A percentile compares a stretch with the other conserved stretches of the same genome.
Conservation (phyloP, 2,329 filamentous ascomycete species). For the Grosmannia huntii region DNA sequence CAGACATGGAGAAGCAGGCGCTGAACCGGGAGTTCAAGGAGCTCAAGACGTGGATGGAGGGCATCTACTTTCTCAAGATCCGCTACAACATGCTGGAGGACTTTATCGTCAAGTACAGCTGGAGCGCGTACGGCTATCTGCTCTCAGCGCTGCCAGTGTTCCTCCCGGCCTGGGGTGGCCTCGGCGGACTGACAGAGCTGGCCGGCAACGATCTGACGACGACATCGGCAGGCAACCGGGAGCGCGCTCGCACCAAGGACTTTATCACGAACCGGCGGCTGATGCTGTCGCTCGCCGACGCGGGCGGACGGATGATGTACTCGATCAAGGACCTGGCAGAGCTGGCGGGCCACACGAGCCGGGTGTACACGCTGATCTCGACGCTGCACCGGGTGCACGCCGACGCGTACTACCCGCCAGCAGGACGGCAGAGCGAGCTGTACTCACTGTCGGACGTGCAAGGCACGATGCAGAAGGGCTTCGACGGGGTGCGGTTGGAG, state of each 20-base stretch:
- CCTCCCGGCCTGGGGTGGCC: conserved; percentile 82
- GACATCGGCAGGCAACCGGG: conserved; percentile 37
- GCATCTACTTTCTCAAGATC: conserved; percentile 95
- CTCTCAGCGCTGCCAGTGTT: conserved; percentile 89
- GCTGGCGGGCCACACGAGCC: conserved; percentile 86
- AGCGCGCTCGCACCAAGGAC: conserved; percentile 86
- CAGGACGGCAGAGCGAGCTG: conserved; percentile 58
- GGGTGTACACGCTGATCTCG: conserved; percentile 90
- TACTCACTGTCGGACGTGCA: conserved; percentile 87
- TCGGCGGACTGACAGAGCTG: conserved; percentile 61
- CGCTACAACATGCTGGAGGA: conserved; percentile 98
- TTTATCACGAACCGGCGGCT: conserved; percentile 99
- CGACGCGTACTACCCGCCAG: conserved; percentile 61
- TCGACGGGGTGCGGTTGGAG: conserved; percentile 86
- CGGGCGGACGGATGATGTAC: conserved; percentile 98
- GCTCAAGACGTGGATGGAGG: conserved; percentile 93
- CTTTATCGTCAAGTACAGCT: conserved; percentile 95
- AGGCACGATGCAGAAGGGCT: conserved; percentile 87
- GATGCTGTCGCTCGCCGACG: conserved; percentile 94
- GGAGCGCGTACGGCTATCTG: conserved; percentile 95
- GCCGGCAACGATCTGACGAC: background rate
- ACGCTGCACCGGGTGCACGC: conserved; percentile 90
- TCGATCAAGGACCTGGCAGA: conserved; percentile 97
- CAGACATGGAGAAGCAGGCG: conserved; percentile 88
- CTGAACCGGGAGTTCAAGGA: conserved; percentile 87